phyloP scores from a whole-genome alignment of 2,329 filamentous ascomycete genomes.

The Aspergillus sp. region DNA sequence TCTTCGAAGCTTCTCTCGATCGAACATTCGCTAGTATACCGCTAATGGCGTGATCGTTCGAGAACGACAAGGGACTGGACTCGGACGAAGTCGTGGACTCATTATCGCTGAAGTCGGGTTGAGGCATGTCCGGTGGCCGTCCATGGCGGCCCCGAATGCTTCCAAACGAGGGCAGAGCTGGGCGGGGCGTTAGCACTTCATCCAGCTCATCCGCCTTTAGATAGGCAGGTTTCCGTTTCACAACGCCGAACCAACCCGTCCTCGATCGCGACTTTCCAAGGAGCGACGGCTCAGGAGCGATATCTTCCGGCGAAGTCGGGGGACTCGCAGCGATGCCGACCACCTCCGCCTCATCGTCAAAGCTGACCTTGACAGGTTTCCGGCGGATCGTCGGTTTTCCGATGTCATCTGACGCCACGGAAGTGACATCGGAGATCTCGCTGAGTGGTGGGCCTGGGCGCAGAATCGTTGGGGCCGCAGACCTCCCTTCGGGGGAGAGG shows the following conservation, averaged over 20 bases:
- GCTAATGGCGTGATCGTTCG: slow-evolving; percentile 54
- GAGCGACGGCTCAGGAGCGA: slow-evolving; percentile 35
- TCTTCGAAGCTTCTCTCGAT: slow-evolving; percentile 11
- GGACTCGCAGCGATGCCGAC: slow-evolving; percentile 46
- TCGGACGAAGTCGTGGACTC: slow-evolving; percentile 41
- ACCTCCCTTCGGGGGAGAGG: slow-evolving; percentile 33
- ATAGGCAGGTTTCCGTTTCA: slow-evolving; percentile 31
- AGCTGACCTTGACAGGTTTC: slow-evolving; percentile 65
- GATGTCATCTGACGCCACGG: slow-evolving; percentile 47
- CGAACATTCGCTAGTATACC: slow-evolving; percentile 47
- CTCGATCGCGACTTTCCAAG: slow-evolving; percentile 31
- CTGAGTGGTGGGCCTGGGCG: slow-evolving; percentile 42
- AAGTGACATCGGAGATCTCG: slow-evolving; percentile 58
- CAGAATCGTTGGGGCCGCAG: slow-evolving; percentile 12
- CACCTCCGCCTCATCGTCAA: slow-evolving; percentile 56
- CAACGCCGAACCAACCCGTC: slow-evolving; percentile 37
- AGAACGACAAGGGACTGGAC: slow-evolving; percentile 46
- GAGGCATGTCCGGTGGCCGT: slow-evolving; percentile 13
- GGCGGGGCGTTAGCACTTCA: slow-evolving; percentile 57
- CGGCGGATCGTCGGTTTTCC: slow-evolving; percentile 45
- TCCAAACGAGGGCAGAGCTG: slow-evolving; percentile 62
- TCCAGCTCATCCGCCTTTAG: slow-evolving; percentile 51
- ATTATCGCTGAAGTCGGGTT: slow-evolving; percentile 28
- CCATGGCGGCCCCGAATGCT: slow-evolving; percentile 53
- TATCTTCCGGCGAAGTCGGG: slow-evolving; percentile 41